phyloP scores from a whole-genome alignment of 352 stramenopile genomes.

The Peronosclerospora sorghi region DNA sequence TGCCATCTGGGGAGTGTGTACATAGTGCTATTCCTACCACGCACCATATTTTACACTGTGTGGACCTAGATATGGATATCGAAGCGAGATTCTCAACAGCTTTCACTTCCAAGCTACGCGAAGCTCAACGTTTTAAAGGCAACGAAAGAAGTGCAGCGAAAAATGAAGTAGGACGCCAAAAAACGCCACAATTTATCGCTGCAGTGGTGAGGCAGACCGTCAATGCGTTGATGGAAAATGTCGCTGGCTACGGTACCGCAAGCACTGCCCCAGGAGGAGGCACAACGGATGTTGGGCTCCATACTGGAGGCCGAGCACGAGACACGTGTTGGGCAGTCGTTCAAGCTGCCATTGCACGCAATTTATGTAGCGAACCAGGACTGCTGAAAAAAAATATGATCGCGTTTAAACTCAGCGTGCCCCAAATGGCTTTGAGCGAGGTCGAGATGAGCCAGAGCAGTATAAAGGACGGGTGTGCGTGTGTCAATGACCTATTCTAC shows the following conservation, averaged over 20 bases:
- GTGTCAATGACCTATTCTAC: slow-evolving; percentile 13
- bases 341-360: slow-evolving; percentile 18
- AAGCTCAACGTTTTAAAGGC: slow-evolving; percentile 18
- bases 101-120: slow-evolving; percentile 7
- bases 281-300: slow-evolving; percentile 37
- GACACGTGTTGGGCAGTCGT: slow-evolving; percentile 53
- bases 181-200: slow-evolving; percentile 43
- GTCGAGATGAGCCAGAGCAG: slow-evolving; percentile 1
- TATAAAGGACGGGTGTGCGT: slow-evolving; percentile 3
- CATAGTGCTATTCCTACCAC: slow-evolving; percentile 28
- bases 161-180: slow-evolving; percentile 28
- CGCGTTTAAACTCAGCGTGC: slow-evolving; percentile 15
- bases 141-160: slow-evolving; percentile 19
- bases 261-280: slow-evolving; percentile 16
- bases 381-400: slow-evolving; percentile 31
- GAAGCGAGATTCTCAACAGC: slow-evolving; percentile 1
- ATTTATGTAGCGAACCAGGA: slow-evolving; percentile 20
- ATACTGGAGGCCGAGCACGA: slow-evolving; percentile 29
- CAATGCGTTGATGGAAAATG: slow-evolving; percentile 1
- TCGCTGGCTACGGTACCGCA: neutral
- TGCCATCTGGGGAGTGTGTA: slow-evolving; percentile 14
- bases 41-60: slow-evolving; percentile 21
- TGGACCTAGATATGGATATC: slow-evolving; percentile 9
- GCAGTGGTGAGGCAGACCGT: slow-evolving; percentile 15
- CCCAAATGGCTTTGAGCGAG: slow-evolving; percentile 7